Conservation (phyloP, 1,284 basidiomycete species). For the Irpex rosettiformis region DNA sequence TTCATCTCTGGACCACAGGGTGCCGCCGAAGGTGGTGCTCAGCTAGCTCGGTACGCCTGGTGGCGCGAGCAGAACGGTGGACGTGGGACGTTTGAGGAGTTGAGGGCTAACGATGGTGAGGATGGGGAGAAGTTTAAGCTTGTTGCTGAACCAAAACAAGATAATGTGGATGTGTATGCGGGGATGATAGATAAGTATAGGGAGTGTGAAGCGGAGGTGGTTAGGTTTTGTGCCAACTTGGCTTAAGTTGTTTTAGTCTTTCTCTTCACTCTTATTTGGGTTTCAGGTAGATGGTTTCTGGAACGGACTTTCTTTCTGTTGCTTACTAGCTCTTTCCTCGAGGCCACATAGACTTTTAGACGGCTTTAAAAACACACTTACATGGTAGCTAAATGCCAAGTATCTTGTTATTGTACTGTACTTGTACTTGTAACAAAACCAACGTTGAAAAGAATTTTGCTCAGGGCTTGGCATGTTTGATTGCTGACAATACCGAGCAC, state of each 20-base stretch:
- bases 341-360: neutral
- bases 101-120: constrained; percentile 45
- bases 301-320: neutral
- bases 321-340: neutral
- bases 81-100: constrained; percentile 58
- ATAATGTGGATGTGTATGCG: constrained; percentile 29
- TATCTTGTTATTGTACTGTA: neutral
- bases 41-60: constrained; percentile 69
- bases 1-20: constrained; percentile 68
- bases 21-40: constrained; percentile 67
- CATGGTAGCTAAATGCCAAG: neutral
- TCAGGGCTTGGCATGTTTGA: neutral
- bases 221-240: constrained; percentile 24
- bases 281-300: neutral
- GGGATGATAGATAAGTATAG: constrained; percentile 34
- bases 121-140: constrained; percentile 47
- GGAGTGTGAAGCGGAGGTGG: constrained; percentile 38
- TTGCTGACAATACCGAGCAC: too few relatives aligned
- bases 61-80: constrained; percentile 48
- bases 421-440: neutral
- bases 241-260: neutral
- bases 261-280: neutral
- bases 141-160: constrained; percentile 53
- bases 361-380: neutral
- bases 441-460: too few relatives aligned